Base-by-base conservation (phyloP, 345 rosid genomes). In the Populus euphratica region DNA sequence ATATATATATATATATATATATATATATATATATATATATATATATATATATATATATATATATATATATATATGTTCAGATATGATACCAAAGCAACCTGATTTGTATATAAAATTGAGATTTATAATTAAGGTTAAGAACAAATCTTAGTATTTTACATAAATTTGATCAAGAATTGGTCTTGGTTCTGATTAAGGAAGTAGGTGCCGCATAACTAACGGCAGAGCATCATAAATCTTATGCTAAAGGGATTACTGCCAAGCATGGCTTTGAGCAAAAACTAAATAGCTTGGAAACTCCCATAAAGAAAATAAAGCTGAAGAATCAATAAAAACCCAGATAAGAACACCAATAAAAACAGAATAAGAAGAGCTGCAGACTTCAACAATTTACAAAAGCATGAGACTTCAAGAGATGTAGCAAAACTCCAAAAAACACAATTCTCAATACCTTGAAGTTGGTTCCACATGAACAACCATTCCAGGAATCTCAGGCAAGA, bases 381-480 rank as follows among this genome's bases (percentile, higher is more conserved):
- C 35, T 6, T 38, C 31, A 35, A 38, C 20, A 38, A 33, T 10
- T 7, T 14, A 14, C 21, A 29, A 7, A 52, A 23, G 13, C 20
- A 8, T 3, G 39, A 61, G 20, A 27, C 31, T 35, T 14, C 17
- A 33, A 67, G 6, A 76, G 41, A 39, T 5, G 35, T 5, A 18
- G 50, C 6, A 69, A 70, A 38, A 25, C 11, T 39, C 38, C 56
- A 38, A 69, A 68, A 75, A 49, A 8, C 38, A 70, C 76, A 35
- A 21, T 16, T 62, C 50, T 62, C 74, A 70, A 63, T 86, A 93
- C 99, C 90, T 93, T 74, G 88, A 86, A 68, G 91, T 88, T 14
- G 94, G 88, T 43, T 91, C 88, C 41, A 92, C 93, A 64, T 90
- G 97, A 70, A 81, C 79, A 72, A 92, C 90, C 69, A 81, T 81